Evolutionary conservation across 1,139 yeast genomes (phyloP), one percentile per base, ranked within the genome.

Genomic region (Hemisphaericaspora xylanilytica): DNA sequence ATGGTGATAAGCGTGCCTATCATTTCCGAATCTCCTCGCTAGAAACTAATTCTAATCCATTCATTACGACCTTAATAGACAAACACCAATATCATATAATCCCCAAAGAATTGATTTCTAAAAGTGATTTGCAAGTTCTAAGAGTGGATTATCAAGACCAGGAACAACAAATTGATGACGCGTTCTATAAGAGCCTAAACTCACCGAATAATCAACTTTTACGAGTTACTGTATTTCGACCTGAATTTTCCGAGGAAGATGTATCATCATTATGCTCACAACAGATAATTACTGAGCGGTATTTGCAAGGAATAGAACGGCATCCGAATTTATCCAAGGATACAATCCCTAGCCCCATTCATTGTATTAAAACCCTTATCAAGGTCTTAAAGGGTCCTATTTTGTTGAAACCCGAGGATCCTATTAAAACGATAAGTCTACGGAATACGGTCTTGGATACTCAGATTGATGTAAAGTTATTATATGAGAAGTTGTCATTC

Each of bases 381-480:
- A 78, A 78, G 46, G 81, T 81, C 3, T 61, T 84, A 36, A 76
- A 69, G 46, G 88, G 86, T 0, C 89, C 90, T 0, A 54, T 84
- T 5, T 56, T 65, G 11, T 58, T 72, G 25, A 59, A 57, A 3
- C 63, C 73, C 1, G 58, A 52, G 3, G 74, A 70, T n/a, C 72
- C 71, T 12, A 59, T 66, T 3, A 79, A 74, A 48, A 74, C 83
- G 0, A 78, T 84, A 13, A 67, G 73, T 44, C 58, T 78, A 4
- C 55, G 61, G n/a, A 69, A 70, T 32, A 67, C 77, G 2, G 64
- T 70, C 2, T 59, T 83, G 45, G 77, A 74, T 41, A 63, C 83
- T 0, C 77, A 75, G 40, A 57, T 82, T 4, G 81, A 85, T 47
- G 71, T 84, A 2, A 56, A 61, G 1, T 61, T 85, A 35, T 61